Conservation (phyloP, 768 basidiomycete genomes). For the Paxillus rubicundulus region DNA sequence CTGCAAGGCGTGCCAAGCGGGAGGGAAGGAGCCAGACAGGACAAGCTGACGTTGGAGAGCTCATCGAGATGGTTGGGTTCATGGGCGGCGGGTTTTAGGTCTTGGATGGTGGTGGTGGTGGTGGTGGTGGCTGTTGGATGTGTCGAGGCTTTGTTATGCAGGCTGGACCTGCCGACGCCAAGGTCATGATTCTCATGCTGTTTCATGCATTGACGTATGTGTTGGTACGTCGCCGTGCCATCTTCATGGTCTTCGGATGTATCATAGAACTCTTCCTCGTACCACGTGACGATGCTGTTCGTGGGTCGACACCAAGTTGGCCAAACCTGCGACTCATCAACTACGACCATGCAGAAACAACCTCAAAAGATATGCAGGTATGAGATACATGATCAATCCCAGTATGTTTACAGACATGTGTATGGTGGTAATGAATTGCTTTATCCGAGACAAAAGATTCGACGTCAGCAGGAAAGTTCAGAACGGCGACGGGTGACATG, state of each 20-base stretch:
- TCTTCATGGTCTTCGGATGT: neutral
- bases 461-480: too few species aligned
- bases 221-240: neutral
- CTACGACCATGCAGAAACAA: neutral
- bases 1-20: constrained; percentile 26
- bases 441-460: too few species aligned
- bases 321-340: neutral
- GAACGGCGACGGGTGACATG: too few species aligned
- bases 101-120: neutral
- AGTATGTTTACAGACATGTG: too few species aligned
- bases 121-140: neutral
- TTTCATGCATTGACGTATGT: neutral
- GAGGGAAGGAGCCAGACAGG: constrained; percentile 12
- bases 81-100: constrained; percentile 3
- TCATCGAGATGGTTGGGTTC: constrained; percentile 33
- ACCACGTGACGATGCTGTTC: neutral
- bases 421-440: too few species aligned
- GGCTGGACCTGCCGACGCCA: neutral
- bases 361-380: neutral
- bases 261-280: too few species aligned
- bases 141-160: neutral
- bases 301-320: too few species aligned
- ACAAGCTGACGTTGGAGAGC: constrained; percentile 14
- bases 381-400: neutral
- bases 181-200: neutral